Conservation (phyloP, 192 early-diverging fungal genomes). For the Rhizophlyctis rosea region DNA sequence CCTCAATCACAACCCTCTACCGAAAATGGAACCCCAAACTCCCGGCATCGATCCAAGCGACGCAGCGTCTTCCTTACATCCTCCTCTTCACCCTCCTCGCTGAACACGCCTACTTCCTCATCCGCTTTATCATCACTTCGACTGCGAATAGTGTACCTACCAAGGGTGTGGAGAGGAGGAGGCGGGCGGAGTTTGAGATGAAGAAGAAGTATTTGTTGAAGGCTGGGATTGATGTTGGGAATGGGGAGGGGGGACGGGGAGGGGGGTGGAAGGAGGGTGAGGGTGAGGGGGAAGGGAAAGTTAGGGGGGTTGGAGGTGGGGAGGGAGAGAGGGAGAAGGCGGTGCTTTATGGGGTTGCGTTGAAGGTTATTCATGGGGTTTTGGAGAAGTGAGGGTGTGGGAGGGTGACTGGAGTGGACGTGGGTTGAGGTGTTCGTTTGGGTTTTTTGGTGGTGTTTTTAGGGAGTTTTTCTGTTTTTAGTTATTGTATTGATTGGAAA, state of each 20-base stretch:
- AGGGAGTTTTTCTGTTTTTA: no score
- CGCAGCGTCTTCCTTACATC: constrained; percentile 12
- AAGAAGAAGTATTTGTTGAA: constrained; percentile 21
- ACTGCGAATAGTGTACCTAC: constrained; percentile 13
- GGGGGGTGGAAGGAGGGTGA: constrained; percentile 16
- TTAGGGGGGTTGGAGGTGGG: no score
- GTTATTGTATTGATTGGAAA: no score
- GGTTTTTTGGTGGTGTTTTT: no score
- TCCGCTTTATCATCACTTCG: constrained; percentile 12
- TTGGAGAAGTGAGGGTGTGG: constrained; percentile 1
- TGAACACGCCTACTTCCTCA: constrained; percentile 35
- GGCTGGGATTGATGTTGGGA: constrained; percentile 29
- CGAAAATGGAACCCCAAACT: constrained; percentile 25
- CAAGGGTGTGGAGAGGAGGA: constrained; percentile 16
- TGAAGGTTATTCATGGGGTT: constrained; percentile 18
- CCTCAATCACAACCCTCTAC: constrained; percentile 33
- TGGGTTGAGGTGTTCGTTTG: no score
- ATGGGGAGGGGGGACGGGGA: constrained; percentile 18
- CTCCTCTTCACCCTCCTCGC: constrained; percentile 16
- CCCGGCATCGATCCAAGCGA: constrained; percentile 13
- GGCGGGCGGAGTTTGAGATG: constrained; percentile 19
- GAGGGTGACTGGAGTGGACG: not conserved
- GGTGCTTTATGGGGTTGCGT: constrained; percentile 22
- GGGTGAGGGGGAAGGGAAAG: not conserved
- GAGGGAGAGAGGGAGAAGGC: constrained; percentile 1